Evolutionary conservation across 106 monocot species (phyloP).

Genomic region (Allium cepa): DNA sequence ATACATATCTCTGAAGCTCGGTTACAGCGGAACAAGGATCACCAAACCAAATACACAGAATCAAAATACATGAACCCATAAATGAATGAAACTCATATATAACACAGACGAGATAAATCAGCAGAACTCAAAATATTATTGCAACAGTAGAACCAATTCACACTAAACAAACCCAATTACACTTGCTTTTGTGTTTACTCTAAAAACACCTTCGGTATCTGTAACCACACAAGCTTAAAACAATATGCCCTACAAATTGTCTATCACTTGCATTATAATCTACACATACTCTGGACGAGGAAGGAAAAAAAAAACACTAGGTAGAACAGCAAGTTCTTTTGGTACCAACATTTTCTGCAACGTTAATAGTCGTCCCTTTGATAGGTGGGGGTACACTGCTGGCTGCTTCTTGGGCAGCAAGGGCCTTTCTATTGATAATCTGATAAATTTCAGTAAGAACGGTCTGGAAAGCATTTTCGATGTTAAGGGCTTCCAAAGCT

Average conservation of each 20-base stretch:
- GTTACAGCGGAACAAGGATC: too few species aligned
- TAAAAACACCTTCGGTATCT: background rate
- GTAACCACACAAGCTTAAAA: background rate
- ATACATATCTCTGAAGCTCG: too few species aligned
- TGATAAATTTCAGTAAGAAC: conserved; percentile 49
- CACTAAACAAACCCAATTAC: conserved; percentile 1
- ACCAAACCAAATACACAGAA: too few species aligned
- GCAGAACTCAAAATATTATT: too few species aligned
- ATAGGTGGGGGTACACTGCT: conserved; percentile 15
- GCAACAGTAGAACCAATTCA: background rate
- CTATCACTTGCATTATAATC: conserved; percentile 3
- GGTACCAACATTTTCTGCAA: conserved; percentile 25
- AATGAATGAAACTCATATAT: too few species aligned
- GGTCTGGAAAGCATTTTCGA: conserved; percentile 61
- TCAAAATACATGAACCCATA: too few species aligned
- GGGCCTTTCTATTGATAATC: conserved; percentile 62
- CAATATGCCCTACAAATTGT: conserved; percentile 1
- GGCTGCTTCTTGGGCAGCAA: conserved; percentile 47
- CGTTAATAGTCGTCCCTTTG: conserved; percentile 63
- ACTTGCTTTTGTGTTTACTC: background rate
- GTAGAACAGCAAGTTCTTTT: conserved; percentile 48
- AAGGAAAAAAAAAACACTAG: conserved; percentile 3
- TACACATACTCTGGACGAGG: background rate
- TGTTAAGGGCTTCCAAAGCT: conserved; percentile 52
- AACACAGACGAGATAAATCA: too few species aligned